Percentiles rank a stretch among this genome's conserved stretches.
These are phyloP conservation scores for Dioscorea dumetorum DNA, from an alignment of 106 monocot genomes.

Conservation along the genomic window DNA sequence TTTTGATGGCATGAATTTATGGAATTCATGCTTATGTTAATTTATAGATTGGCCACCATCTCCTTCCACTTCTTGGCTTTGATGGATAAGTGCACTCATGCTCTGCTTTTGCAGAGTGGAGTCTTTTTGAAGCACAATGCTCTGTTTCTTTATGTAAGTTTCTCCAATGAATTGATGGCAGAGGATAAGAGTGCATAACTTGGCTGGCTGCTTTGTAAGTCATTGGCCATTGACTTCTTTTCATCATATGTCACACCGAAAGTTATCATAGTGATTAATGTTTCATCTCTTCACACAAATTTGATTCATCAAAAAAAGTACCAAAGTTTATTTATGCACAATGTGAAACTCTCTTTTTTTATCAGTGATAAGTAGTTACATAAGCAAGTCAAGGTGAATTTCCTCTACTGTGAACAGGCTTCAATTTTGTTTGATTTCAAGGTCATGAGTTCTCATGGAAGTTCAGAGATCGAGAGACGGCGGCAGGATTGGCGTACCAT, in stretches of 20 bases:
- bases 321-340: not conserved
- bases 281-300: no score
- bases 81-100: no score
- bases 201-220: not conserved
- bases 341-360: not conserved
- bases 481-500: conserved; percentile 60
- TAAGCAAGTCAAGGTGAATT: no score
- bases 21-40: no score
- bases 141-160: not conserved
- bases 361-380: not conserved
- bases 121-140: not conserved
- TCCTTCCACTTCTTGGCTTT: no score
- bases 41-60: no score
- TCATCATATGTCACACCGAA: not conserved
- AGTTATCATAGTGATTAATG: not conserved
- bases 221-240: not conserved
- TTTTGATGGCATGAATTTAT: no score
- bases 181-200: not conserved
- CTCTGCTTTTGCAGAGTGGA: not conserved
- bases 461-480: conserved; percentile 47
- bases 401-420: not conserved
- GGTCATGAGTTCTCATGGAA: conserved; percentile 45
- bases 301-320: no score
- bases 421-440: not conserved
- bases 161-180: conserved; percentile 1